These are phyloP conservation scores for Globisporangium barbulae DNA, from an alignment of 352 stramenopile species.

Conservation along the genomic window DNA sequence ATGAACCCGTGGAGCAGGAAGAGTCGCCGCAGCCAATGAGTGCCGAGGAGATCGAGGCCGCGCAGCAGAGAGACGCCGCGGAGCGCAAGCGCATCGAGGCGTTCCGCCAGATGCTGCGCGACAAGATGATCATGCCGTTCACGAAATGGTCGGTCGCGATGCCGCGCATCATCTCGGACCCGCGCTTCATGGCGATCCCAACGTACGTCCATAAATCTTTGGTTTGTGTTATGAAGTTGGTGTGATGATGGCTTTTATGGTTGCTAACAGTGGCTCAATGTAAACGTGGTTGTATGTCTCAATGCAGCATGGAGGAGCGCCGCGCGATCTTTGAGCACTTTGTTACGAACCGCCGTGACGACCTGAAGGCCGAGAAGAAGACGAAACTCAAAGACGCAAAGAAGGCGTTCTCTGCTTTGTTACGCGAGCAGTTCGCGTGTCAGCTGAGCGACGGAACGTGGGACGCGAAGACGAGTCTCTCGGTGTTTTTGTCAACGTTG, in stretches of 20 bases:
- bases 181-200: conserved; percentile 61
- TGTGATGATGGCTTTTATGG: not conserved
- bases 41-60: conserved; percentile 27
- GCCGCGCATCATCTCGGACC: conserved; percentile 66
- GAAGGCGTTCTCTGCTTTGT: conserved; percentile 38
- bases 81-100: conserved; percentile 51
- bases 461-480: conserved; percentile 44
- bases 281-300: conserved; percentile 6
- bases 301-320: conserved; percentile 69
- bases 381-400: conserved; percentile 62
- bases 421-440: conserved; percentile 40
- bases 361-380: conserved; percentile 78
- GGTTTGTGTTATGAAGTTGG: not conserved
- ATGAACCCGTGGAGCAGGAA: conserved; percentile 7
- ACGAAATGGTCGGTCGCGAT: conserved; percentile 80
- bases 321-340: conserved; percentile 81
- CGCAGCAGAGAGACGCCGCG: conserved; percentile 27
- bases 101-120: conserved; percentile 68
- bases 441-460: conserved; percentile 32
- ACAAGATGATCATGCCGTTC: conserved; percentile 86
- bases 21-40: not conserved
- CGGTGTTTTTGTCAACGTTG: conserved; percentile 51
- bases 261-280: not conserved
- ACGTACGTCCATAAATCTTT: conserved; percentile 27
- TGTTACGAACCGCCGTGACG: conserved; percentile 63